A percentile compares a stretch with the other conserved stretches of the same genome.
Evolutionary conservation across 2,329 filamentous ascomycete genomes (phyloP).

Genomic region (Diplodia intermedia): DNA sequence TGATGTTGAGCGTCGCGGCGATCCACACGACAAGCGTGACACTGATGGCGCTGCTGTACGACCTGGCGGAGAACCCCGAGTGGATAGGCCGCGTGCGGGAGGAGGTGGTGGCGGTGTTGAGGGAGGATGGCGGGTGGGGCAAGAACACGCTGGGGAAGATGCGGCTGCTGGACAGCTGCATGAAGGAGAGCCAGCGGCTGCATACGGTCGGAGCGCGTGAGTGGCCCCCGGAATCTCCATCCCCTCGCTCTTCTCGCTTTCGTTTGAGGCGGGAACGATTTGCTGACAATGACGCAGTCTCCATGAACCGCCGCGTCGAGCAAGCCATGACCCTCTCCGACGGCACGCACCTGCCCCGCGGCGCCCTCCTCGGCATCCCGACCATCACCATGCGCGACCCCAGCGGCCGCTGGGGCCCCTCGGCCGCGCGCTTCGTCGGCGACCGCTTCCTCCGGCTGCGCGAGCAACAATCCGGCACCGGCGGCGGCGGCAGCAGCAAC

Average conservation of each 20-base stretch:
- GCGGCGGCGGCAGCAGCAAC: neutral
- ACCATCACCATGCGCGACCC: slow-evolving; percentile 7
- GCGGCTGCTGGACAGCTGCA: slow-evolving; percentile 44
- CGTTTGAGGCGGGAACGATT: neutral
- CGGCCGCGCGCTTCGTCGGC: slow-evolving; percentile 19
- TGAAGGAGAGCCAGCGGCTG: slow-evolving; percentile 44
- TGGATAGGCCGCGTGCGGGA: slow-evolving; percentile 38
- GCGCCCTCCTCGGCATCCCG: slow-evolving; percentile 2
- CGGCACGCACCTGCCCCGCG: slow-evolving; percentile 3
- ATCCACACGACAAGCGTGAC: slow-evolving; percentile 40
- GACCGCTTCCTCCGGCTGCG: slow-evolving; percentile 13
- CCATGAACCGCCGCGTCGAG: slow-evolving; percentile 14
- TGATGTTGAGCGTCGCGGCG: slow-evolving; percentile 35
- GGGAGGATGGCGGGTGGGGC: slow-evolving; percentile 39
- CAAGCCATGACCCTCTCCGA: slow-evolving; percentile 12
- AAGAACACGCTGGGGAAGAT: slow-evolving; percentile 42
- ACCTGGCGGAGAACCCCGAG: slow-evolving; percentile 39
- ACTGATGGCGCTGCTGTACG: slow-evolving; percentile 37
- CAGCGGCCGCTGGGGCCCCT: slow-evolving; percentile 29
- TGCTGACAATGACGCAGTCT: neutral
- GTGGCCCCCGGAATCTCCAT: neutral
- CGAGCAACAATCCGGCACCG: neutral
- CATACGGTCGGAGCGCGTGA: slow-evolving; percentile 6
- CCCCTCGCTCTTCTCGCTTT: neutral
- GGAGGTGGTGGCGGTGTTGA: slow-evolving; percentile 39